These are phyloP conservation scores for Anethum foeniculum DNA, from an alignment of 140 eudicot species.

Conservation along the genomic window DNA sequence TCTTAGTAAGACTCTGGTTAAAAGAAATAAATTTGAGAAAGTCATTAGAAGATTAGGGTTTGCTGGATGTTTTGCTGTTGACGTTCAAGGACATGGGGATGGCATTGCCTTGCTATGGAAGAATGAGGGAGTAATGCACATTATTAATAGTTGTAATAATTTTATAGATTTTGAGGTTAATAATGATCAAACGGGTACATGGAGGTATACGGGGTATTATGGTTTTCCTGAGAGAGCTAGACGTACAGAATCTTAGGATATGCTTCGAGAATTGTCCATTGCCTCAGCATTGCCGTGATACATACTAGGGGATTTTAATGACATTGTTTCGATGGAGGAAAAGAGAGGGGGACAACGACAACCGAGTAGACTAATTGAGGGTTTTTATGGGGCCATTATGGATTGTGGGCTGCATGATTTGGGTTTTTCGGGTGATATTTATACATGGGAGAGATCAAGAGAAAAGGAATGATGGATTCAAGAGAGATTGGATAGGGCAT, in stretches of 20 bases:
- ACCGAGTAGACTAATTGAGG: not conserved
- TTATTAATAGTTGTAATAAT: too few species aligned
- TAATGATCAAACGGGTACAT: not conserved
- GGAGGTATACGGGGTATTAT: not conserved
- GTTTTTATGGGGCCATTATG: not conserved
- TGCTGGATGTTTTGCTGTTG: not conserved
- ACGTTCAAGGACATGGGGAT: not conserved
- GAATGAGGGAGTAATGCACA: not conserved
- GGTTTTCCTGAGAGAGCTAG: not conserved
- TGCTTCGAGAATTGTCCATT: not conserved
- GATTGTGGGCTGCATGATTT: not conserved
- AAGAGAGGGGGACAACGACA: not conserved
- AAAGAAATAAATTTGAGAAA: not conserved
- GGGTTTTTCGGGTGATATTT: not conserved
- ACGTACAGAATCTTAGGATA: not conserved
- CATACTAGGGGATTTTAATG: too few species aligned
- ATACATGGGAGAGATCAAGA: not conserved
- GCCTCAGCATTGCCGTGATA: not conserved
- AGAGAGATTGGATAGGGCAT: too few species aligned
- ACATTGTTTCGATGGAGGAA: not conserved
- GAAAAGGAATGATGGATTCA: too few species aligned
- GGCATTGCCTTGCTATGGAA: not conserved
- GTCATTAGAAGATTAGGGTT: not conserved
- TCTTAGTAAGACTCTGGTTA: not conserved
- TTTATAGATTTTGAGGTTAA: not conserved